Evolutionary conservation across 257 asterid species (phyloP), one percentile per base, ranked within the genome.

Genomic region (Solanum chilense): DNA sequence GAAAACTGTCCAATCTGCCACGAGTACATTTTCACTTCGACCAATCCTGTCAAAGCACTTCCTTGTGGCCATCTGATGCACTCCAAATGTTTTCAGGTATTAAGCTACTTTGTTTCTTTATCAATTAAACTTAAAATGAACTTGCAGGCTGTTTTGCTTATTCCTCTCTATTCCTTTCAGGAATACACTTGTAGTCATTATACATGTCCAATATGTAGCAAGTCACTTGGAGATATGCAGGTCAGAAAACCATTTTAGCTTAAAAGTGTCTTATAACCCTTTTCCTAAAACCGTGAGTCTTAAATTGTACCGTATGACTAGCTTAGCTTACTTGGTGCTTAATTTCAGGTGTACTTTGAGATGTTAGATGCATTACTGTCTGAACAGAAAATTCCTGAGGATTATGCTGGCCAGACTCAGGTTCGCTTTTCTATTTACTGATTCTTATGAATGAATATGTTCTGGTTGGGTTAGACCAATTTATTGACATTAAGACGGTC

Each of bases 141-240:
- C 70, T 31, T 29, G 37, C 4, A 35, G 14, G 39, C 35, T 44
- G 71, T 60, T 42, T 87, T 84, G 70, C 86, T 86, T 45, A 84
- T 84, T 83, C 70, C 75, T 84, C 87, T 78, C 84, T 60, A 31
- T 87, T 29, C 42, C 66, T 80, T 47, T 12, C 37, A 96, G 99
- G 99, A 92, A 68, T 95, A 96, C 93, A 96, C 99, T n/a, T 91
- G 92, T 88, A 90, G 94, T 85, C 95, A 95, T 90, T 96, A 96
- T 75, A 93, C 92, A 86, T 96, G 99, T 89, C 99, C 99, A 52
- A 92, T 96, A 56, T 96, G 99, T 88, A 92, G 99, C 97, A 96
- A 96, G 92, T 95, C 98, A 52, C 96, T 96, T n/a, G 99, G 99
- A 62, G 98, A 96, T 90, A 96, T 95, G 98, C 95, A 93, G 99